Base-by-base conservation (phyloP, 2,329 filamentous ascomycete genomes). In the Epichloe scottii region DNA sequence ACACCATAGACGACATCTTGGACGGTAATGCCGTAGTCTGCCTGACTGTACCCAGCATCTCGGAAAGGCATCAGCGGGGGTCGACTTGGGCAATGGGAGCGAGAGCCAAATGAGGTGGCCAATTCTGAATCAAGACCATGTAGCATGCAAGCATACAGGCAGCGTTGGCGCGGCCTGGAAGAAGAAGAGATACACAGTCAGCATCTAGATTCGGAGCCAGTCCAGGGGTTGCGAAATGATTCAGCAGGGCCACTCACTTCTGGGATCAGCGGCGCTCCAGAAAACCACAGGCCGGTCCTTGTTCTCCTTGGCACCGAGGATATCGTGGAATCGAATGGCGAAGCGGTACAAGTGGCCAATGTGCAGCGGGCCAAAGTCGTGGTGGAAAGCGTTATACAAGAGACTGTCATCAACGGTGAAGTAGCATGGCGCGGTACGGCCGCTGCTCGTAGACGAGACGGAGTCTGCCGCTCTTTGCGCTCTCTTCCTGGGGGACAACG, bases 31-130 rank as follows among this genome's bases (percentile, higher is more conserved):
- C 89, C 85, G 64, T 95, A 98, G 68, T 98, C 93, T 54, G 93
- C 93, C 70, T 97, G 91, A 69, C 90, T 96, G 75, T 98, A 98
- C 50, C 93, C 93, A 53, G 93, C 93, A 67, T 98, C 93, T 56
- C 93, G 83, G 78, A 98, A 98, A 11, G 93, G 93, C 93, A 98
- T 98, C 74, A 95, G 79, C 23, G 93, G 93, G 93, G 93, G 64
- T 98, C 93, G 62, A 94, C 86, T 71, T 98, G 93, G 6, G 93
- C 89, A 63, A 98, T 95, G 14, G 93, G 93, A 12, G 91, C 91
- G 41, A 98, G 79, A 35, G 93, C 93, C 60, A 97, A 75, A 73
- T 98, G 93, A 49, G 93, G 93, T 45, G 93, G 88, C 93, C 93
- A 98, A 41, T 87, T 88, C 71, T 98, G 93, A 60, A 98, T 95